Percentiles rank a stretch among this genome's conserved stretches.
These are phyloP conservation scores for Calocera cornea DNA, from an alignment of 768 basidiomycete species.

Conservation along the genomic window DNA sequence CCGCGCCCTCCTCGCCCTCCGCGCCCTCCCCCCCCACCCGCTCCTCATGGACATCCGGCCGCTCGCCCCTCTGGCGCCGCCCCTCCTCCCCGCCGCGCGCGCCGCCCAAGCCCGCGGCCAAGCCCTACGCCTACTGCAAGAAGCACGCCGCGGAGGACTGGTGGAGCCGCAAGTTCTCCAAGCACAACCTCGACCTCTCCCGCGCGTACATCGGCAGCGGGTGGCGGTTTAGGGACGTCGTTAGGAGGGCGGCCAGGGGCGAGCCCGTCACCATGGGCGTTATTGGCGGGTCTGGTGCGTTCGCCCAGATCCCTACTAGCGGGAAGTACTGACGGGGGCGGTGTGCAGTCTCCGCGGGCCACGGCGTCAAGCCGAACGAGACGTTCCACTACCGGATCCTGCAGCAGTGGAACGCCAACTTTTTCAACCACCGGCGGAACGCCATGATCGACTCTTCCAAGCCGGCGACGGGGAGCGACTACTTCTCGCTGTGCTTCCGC, in stretches of 20 bases:
- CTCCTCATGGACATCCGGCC: no score
- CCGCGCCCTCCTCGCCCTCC: background rate
- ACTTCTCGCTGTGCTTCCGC: slow-evolving; percentile 25
- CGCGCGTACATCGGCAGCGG: background rate
- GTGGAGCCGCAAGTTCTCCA: background rate
- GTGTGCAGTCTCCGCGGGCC: slow-evolving; percentile 3
- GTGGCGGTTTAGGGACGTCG: background rate
- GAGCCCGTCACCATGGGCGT: background rate
- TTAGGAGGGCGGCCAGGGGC: background rate
- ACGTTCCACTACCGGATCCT: background rate
- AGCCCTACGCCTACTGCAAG: background rate
- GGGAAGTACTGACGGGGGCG: background rate
- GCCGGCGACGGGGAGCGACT: slow-evolving; percentile 21
- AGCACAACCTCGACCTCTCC: background rate
- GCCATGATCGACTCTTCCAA: background rate
- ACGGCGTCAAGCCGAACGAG: slow-evolving; percentile 3
- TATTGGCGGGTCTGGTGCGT: background rate
- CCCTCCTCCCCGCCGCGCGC: background rate
- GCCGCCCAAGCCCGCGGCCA: background rate
- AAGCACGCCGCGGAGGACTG: background rate
- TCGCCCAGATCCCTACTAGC: background rate
- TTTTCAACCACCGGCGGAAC: slow-evolving; percentile 1
- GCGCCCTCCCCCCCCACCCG: background rate
- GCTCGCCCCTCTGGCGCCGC: no score
- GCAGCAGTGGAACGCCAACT: background rate